A percentile compares a stretch with the other conserved stretches of the same genome.
These are phyloP conservation scores for Gamsiella multidivaricata DNA, from an alignment of 192 early-diverging fungal species.

Conservation along the genomic window DNA sequence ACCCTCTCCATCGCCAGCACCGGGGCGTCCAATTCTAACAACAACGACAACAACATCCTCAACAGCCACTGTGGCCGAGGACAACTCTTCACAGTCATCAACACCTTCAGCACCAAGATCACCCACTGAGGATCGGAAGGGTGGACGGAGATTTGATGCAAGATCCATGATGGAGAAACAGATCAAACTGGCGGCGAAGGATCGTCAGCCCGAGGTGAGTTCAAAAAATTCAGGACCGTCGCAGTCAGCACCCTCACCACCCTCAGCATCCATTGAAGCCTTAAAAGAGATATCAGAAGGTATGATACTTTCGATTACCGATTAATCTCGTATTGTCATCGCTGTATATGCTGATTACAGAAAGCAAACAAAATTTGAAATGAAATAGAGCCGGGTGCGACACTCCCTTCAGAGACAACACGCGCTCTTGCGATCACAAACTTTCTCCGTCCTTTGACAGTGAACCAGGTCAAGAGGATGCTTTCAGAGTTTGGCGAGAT, in stretches of 20 bases:
- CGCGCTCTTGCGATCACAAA: constrained; percentile 62
- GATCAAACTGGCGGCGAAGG: constrained; percentile 26
- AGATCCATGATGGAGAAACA: constrained; percentile 39
- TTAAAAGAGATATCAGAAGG: neutral
- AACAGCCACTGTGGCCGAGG: neutral
- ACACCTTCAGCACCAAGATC: constrained; percentile 17
- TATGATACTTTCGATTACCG: neutral
- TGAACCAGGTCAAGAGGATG: constrained; percentile 58
- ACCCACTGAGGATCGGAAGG: constrained; percentile 11
- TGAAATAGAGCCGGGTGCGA: neutral
- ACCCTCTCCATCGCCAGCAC: constrained; percentile 42
- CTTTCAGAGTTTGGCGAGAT: constrained; percentile 62
- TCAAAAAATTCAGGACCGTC: neutral
- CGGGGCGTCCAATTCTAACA: neutral
- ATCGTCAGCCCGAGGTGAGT: constrained; percentile 23
- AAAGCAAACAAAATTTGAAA: too few relatives aligned
- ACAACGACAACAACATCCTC: neutral
- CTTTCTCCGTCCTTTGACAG: constrained; percentile 67
- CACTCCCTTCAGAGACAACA: constrained; percentile 1
- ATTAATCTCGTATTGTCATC: too few relatives aligned
- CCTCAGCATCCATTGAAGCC: neutral
- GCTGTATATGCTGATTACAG: neutral
- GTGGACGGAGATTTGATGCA: constrained; percentile 21
- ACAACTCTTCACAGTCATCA: neutral
- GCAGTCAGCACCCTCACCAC: neutral